Conservation (phyloP, 192 early-diverging fungal species). For the Coemansia furcata region DNA sequence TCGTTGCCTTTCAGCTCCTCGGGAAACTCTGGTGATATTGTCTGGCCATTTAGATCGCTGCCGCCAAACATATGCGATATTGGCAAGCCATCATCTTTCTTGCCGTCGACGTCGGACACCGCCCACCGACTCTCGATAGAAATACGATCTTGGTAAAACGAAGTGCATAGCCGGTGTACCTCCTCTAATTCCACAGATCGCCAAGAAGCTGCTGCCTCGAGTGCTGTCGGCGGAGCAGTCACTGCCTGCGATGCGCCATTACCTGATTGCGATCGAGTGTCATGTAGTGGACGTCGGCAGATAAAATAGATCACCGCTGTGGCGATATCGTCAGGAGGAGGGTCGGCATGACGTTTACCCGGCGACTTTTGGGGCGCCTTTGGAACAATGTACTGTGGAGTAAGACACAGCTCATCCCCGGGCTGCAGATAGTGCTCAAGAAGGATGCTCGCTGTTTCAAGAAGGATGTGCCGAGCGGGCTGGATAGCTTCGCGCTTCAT, state of each 20-base stretch:
- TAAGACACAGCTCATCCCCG: constrained; percentile 22
- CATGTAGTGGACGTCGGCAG: background rate
- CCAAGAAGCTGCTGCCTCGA: background rate
- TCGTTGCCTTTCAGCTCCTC: background rate
- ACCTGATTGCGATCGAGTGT: background rate
- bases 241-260: background rate
- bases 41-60: background rate
- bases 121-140: constrained; percentile 1
- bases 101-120: background rate
- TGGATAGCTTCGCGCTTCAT: constrained; percentile 2
- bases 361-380: background rate
- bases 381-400: constrained; percentile 1
- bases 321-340: background rate
- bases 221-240: background rate
- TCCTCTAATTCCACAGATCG: background rate
- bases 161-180: background rate
- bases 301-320: constrained; percentile 13
- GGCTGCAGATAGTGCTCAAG: constrained; percentile 32
- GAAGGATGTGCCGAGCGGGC: constrained; percentile 23
- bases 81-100: background rate
- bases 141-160: background rate
- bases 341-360: background rate
- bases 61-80: background rate
- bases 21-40: background rate
- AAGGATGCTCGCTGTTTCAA: constrained; percentile 21